A percentile compares a stretch with the other conserved stretches of the same genome.
Evolutionary conservation across 2,329 filamentous ascomycete species (phyloP).

Genomic region (Diplocarpon rosae): DNA sequence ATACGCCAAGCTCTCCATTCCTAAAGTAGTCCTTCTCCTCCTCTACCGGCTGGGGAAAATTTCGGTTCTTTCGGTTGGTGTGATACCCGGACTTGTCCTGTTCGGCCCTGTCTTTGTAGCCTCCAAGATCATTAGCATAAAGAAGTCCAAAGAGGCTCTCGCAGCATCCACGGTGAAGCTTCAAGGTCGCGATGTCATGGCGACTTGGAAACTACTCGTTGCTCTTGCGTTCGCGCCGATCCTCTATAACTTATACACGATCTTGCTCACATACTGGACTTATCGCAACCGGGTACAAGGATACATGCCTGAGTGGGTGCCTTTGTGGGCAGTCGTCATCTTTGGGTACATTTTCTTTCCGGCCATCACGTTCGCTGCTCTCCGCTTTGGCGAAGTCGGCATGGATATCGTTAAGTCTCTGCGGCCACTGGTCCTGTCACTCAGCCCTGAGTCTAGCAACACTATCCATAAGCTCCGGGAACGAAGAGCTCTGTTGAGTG

Average conservation of each 20-base stretch:
- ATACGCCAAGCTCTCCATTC: slow-evolving; percentile 73
- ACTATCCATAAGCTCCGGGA: slow-evolving; percentile 68
- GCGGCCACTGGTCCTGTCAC: slow-evolving; percentile 71
- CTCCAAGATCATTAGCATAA: slow-evolving; percentile 69
- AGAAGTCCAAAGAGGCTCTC: slow-evolving; percentile 73
- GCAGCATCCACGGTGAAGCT: slow-evolving; percentile 83
- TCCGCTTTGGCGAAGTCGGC: slow-evolving; percentile 93
- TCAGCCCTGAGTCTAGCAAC: slow-evolving; percentile 76
- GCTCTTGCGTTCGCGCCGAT: slow-evolving; percentile 55
- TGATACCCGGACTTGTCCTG: slow-evolving; percentile 74
- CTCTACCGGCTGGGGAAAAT: slow-evolving; percentile 75
- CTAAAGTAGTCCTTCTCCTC: slow-evolving; percentile 64
- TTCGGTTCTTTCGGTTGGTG: slow-evolving; percentile 62
- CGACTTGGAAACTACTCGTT: slow-evolving; percentile 69
- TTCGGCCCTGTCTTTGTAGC: slow-evolving; percentile 83
- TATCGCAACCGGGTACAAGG: slow-evolving; percentile 75
- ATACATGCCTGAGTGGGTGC: slow-evolving; percentile 68
- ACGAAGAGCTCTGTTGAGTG: slow-evolving; percentile 61
- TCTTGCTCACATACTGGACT: slow-evolving; percentile 63
- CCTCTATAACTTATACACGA: slow-evolving; percentile 73
- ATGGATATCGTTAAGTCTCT: slow-evolving; percentile 98
- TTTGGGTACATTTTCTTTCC: slow-evolving; percentile 74
- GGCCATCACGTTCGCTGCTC: slow-evolving; percentile 79
- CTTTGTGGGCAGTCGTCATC: slow-evolving; percentile 65
- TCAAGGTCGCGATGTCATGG: slow-evolving; percentile 79